Conservation (phyloP, 2,329 filamentous ascomycete species). For the Exophiala lecanii-corni region DNA sequence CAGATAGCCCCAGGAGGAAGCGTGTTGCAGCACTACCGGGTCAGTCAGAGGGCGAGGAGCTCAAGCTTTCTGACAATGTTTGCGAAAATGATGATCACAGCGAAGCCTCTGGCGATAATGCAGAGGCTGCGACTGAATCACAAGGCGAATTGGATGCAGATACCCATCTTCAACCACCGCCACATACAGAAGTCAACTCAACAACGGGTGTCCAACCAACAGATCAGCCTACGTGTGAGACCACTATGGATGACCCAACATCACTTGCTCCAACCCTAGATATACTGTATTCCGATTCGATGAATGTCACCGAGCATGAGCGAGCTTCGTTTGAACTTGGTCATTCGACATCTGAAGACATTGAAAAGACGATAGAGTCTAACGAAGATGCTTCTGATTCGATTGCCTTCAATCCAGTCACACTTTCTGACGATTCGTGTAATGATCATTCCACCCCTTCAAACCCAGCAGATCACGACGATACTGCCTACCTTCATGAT, state of each 20-base stretch:
- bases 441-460: background rate
- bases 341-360: background rate
- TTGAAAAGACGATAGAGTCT: background rate
- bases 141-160: background rate
- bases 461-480: constrained; percentile 19
- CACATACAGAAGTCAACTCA: too few species aligned
- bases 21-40: constrained; percentile 1
- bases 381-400: too few species aligned
- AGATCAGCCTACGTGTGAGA: too few species aligned
- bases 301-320: background rate
- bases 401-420: too few species aligned
- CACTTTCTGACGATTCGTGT: background rate
- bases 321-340: too few species aligned
- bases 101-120: background rate
- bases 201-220: too few species aligned
- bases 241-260: too few species aligned
- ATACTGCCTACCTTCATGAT: constrained; percentile 26
- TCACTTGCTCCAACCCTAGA: background rate
- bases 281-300: too few species aligned
- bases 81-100: too few species aligned
- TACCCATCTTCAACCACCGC: too few species aligned
- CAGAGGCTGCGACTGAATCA: background rate
- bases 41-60: background rate
- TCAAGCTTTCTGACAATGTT: background rate
- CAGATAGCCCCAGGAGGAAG: constrained; percentile 19